Base-by-base conservation (phyloP, 2,329 filamentous ascomycete genomes). In the Fusarium mundagurra region DNA sequence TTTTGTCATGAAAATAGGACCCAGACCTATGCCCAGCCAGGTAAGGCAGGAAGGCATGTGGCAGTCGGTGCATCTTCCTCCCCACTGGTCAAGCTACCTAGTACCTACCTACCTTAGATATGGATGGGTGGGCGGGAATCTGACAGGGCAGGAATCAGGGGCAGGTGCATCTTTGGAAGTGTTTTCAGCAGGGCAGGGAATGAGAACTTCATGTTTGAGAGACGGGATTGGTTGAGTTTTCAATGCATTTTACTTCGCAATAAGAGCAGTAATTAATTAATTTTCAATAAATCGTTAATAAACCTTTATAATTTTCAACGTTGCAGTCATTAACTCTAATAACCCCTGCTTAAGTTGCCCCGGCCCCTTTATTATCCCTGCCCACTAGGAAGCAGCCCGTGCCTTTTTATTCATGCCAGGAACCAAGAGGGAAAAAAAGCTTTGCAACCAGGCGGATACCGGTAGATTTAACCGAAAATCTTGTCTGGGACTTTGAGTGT, bases 41-140 rank as follows among this genome's bases (percentile, higher is more conserved):
- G 63, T 58, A 69, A 64, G 71, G 71, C 65, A 73, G 53, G 65
- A 73, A 70, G 45, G 41, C 65, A 73, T 73, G 70, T 73, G 71
- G 70, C 68, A 72, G 34, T 70, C 27, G 61, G 45, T 53, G 64
- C 36, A 29, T 50, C 51, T 69, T 36, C 55, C 45, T 57, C 71
- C 31, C 51, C 57, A 59, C 62, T 62, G 29, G 50, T n/a, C 43
- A 50, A 54, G 70, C 51, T 60, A 29, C n/a, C n/a, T n/a, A n/a
- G n/a, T n/a, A n/a, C n/a, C n/a, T n/a, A n/a, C n/a, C n/a, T n/a
- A n/a, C n/a, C n/a, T n/a, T n/a, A n/a, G n/a, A n/a, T n/a, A n/a
- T n/a, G n/a, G 24, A 34, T 47, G 47, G 36, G 50, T 58, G 57
- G 60, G 39, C 55, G 59, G 33, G 47, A 58, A 48, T 38, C 67